Conservation (phyloP, 345 rosid genomes). For the Melaleuca quinquenervia region DNA sequence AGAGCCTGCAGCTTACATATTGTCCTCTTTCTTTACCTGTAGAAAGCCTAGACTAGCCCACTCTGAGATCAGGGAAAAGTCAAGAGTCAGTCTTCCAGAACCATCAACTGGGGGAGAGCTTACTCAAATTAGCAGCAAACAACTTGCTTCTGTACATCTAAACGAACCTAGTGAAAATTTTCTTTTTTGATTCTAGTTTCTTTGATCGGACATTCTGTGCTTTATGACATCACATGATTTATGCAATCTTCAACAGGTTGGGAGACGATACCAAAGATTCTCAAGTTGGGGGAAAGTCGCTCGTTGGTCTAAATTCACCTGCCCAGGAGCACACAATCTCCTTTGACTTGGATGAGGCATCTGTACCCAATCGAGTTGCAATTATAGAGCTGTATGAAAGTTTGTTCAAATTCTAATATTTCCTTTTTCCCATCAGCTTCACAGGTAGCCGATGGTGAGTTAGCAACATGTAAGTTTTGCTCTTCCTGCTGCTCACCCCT, state of each 20-base stretch:
- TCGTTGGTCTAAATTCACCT: conserved; percentile 4
- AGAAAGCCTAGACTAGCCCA: conserved; percentile 18
- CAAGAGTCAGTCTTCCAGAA: conserved; percentile 12
- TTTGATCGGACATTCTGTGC: neutral
- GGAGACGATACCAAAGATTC: conserved; percentile 3
- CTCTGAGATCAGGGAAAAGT: conserved; percentile 20
- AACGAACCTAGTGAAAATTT: neutral
- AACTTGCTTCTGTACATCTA: neutral
- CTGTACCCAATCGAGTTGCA: neutral
- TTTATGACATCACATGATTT: neutral
- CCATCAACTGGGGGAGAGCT: conserved; percentile 10
- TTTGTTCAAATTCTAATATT: neutral
- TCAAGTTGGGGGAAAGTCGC: conserved; percentile 15
- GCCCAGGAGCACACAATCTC: neutral
- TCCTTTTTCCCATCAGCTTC: neutral
- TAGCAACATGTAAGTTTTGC: neutral
- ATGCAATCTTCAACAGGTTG: conserved; percentile 18
- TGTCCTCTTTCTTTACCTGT: neutral
- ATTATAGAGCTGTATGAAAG: neutral
- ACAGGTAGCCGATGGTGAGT: neutral
- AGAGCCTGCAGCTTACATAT: conserved; percentile 1
- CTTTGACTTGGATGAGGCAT: neutral
- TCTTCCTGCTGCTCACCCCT: rapidly evolving
- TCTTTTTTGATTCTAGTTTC: neutral
- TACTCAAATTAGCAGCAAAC: conserved; percentile 16